Conservation (phyloP, 306 rosid genomes). For the Rosa multiflora region DNA sequence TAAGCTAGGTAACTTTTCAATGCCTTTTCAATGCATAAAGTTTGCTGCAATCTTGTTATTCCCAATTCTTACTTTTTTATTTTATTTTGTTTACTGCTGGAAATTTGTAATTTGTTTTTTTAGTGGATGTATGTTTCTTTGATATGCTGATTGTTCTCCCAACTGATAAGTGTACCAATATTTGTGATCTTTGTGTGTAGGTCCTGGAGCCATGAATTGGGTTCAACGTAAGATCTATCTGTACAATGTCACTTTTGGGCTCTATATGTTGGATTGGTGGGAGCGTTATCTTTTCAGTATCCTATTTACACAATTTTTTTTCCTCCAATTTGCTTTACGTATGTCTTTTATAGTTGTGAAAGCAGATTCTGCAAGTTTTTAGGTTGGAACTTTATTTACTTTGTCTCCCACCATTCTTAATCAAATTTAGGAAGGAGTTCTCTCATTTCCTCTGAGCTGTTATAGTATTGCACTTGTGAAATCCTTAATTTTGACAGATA, state of each 20-base stretch:
- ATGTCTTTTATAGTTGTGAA: neutral
- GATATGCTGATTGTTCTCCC: neutral
- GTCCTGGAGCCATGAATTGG: conserved; percentile 64
- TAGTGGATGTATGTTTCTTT: neutral
- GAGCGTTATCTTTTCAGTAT: conserved; percentile 90
- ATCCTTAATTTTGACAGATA: conserved; percentile 58
- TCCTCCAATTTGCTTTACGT: neutral
- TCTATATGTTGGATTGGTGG: conserved; percentile 96
- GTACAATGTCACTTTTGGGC: conserved; percentile 96
- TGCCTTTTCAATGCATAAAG: too few relatives aligned
- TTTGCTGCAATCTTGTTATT: too few relatives aligned
- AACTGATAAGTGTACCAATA: neutral
- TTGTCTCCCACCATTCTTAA: conserved; percentile 1
- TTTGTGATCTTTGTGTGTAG: conserved; percentile 20
- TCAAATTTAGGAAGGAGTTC: conserved; percentile 1
- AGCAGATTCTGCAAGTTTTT: neutral
- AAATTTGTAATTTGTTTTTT: neutral
- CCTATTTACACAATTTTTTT: conserved; percentile 30
- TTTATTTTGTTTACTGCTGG: too few relatives aligned
- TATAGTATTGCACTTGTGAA: conserved; percentile 27
- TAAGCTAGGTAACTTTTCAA: neutral
- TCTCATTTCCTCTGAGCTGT: neutral
- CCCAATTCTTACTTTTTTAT: too few relatives aligned
- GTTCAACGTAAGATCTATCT: conserved; percentile 79
- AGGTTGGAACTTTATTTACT: neutral